Evolutionary conservation across 2,329 filamentous ascomycete species (phyloP).

Genomic region (Cadophora sp.): DNA sequence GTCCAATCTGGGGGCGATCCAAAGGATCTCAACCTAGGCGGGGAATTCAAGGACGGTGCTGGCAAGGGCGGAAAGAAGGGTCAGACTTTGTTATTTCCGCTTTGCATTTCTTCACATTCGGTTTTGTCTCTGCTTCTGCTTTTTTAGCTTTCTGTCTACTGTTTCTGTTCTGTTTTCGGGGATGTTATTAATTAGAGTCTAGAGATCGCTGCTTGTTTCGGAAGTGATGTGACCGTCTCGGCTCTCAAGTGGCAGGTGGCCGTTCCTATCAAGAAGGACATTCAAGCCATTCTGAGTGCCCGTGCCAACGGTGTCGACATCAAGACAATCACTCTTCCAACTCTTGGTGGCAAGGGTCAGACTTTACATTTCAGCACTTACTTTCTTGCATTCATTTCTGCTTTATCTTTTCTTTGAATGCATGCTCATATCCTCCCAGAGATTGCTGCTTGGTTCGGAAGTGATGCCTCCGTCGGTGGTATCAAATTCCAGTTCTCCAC

Average conservation of each 20-base stretch:
- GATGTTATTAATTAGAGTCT: slow-evolving; percentile 15
- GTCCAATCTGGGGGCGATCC: slow-evolving; percentile 10
- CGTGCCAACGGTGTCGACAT: slow-evolving; percentile 42
- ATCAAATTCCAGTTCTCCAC: slow-evolving; percentile 37
- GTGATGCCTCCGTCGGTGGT: slow-evolving; percentile 59
- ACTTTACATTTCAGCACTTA: neutral
- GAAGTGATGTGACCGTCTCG: slow-evolving; percentile 58
- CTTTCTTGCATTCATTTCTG: neutral
- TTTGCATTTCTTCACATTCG: slow-evolving; percentile 4
- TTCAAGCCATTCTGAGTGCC: slow-evolving; percentile 43
- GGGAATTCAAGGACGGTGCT: neutral
- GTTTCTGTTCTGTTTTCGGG: neutral
- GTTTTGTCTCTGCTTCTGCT: neutral
- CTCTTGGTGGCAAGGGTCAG: slow-evolving; percentile 11
- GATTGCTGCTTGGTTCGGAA: slow-evolving; percentile 30
- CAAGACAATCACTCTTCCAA: slow-evolving; percentile 27
- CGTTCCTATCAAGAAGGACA: slow-evolving; percentile 46
- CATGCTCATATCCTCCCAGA: slow-evolving; percentile 26
- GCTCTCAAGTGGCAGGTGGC: slow-evolving; percentile 32
- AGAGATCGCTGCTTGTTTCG: slow-evolving; percentile 22
- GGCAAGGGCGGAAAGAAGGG: slow-evolving; percentile 14
- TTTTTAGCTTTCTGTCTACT: neutral
- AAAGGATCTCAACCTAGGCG: slow-evolving; percentile 34
- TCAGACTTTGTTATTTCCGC: slow-evolving; percentile 9
- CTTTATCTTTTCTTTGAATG: neutral